These are phyloP conservation scores for Kwoniella mangroviensis DNA, from an alignment of 768 basidiomycete species.

Conservation along the genomic window DNA sequence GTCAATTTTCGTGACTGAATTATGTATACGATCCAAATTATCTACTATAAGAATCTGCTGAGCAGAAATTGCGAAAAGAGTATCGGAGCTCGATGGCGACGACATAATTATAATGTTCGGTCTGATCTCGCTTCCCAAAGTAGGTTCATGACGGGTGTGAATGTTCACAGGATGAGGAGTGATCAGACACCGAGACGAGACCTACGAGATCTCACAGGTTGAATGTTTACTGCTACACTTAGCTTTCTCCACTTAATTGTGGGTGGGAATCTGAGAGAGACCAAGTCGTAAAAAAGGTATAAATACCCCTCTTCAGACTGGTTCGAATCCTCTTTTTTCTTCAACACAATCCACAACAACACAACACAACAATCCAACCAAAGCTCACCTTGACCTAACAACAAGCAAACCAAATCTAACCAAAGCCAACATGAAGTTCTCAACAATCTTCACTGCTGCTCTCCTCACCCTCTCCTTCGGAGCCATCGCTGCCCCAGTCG, in stretches of 20 bases:
- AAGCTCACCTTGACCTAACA: background rate
- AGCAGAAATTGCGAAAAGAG: background rate
- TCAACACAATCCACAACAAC: slow-evolving; percentile 8
- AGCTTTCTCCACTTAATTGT: no score
- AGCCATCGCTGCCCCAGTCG: slow-evolving; percentile 14
- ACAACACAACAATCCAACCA: background rate
- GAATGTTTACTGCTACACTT: no score
- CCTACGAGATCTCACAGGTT: background rate
- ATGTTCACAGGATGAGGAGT: background rate
- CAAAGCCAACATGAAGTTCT: slow-evolving; percentile 20
- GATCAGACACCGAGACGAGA: background rate
- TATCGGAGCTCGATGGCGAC: background rate
- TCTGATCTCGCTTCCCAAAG: slow-evolving; percentile 1
- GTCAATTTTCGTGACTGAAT: background rate
- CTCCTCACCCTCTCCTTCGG: slow-evolving; percentile 21
- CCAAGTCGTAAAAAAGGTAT: background rate
- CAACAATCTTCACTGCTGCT: slow-evolving; percentile 19
- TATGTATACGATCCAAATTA: no score
- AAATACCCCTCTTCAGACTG: slow-evolving; percentile 10
- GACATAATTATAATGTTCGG: background rate
- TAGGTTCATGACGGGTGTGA: background rate
- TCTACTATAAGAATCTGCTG: background rate
- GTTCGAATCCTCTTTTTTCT: background rate
- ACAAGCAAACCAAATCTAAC: background rate
- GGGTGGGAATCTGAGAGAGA: background rate